These are phyloP conservation scores for Aspergillus floridensis DNA, from an alignment of 2,329 filamentous ascomycete species.

Conservation along the genomic window DNA sequence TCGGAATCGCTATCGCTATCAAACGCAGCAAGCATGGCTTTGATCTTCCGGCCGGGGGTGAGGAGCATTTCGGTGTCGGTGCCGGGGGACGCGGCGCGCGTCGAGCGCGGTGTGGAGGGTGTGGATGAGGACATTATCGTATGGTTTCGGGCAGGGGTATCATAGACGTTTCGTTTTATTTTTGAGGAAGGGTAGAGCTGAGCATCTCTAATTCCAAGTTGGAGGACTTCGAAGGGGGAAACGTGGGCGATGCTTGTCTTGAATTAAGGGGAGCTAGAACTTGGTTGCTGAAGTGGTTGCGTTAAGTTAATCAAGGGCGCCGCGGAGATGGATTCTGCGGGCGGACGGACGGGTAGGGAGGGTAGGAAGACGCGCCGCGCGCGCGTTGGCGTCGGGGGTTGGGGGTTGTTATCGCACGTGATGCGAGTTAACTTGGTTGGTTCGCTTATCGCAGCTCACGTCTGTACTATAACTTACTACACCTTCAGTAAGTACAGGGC, in stretches of 20 bases:
- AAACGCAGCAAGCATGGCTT: conserved; percentile 50
- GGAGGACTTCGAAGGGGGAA: no score
- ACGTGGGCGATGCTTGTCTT: no score
- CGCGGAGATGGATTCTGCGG: conserved; percentile 11
- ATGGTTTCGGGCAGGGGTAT: conserved; percentile 2
- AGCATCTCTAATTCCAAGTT: no score
- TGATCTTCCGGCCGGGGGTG: conserved; percentile 49
- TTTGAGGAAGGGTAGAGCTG: no score
- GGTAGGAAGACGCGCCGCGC: conserved; percentile 6
- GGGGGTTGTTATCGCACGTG: conserved; percentile 19
- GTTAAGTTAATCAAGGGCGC: conserved; percentile 8
- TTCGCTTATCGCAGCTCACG: background rate
- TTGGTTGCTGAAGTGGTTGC: background rate
- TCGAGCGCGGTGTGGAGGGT: conserved; percentile 33
- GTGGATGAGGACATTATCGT: conserved; percentile 22
- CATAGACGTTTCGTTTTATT: background rate
- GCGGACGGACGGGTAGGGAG: background rate
- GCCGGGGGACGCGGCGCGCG: conserved; percentile 31
- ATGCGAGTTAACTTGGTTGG: background rate
- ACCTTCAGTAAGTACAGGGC: no score
- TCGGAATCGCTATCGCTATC: conserved; percentile 43
- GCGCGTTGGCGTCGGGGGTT: background rate
- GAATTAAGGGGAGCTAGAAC: background rate
- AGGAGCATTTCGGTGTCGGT: conserved; percentile 32
- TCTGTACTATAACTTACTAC: no score